Evolutionary conservation across 441 rosid species (phyloP).

Genomic region (Populus hybrid): DNA sequence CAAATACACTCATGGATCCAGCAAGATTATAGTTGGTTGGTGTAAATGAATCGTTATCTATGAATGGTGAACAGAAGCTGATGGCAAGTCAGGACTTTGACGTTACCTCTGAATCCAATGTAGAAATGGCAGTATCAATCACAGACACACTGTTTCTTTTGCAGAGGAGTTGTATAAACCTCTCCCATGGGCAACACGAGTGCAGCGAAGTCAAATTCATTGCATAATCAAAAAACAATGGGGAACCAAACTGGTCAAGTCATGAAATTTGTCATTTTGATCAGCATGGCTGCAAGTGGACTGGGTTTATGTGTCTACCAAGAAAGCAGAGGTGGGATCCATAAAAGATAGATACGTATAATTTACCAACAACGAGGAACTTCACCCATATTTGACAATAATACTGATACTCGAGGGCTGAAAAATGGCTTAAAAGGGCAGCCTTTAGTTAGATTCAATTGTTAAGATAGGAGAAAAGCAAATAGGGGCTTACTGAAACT

Average conservation of each 20-base stretch:
- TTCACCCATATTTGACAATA: constrained; percentile 64
- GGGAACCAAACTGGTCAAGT: background rate
- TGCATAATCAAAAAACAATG: constrained; percentile 24
- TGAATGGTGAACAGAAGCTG: constrained; percentile 59
- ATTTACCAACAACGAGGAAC: constrained; percentile 77
- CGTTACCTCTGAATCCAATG: constrained; percentile 38
- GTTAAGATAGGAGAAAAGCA: constrained; percentile 14
- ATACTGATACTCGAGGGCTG: constrained; percentile 57
- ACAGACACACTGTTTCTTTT: constrained; percentile 87
- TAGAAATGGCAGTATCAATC: constrained; percentile 61
- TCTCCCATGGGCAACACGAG: constrained; percentile 76
- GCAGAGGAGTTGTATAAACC: constrained; percentile 44
- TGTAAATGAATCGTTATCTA: constrained; percentile 42
- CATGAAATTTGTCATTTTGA: too few species aligned
- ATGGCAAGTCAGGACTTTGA: constrained; percentile 75
- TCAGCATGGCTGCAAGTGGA: too few species aligned
- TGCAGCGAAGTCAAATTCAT: constrained; percentile 88
- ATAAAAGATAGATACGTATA: constrained; percentile 9
- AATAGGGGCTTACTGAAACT: constrained; percentile 51
- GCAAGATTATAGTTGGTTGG: constrained; percentile 65
- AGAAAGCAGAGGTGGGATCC: background rate
- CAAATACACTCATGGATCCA: constrained; percentile 56
- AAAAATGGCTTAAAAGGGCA: constrained; percentile 67
- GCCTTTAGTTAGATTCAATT: constrained; percentile 21
- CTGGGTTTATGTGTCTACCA: background rate